Evolutionary conservation across 1,139 yeast species (phyloP).

Genomic region (Arxiozyma heterogenica): DNA sequence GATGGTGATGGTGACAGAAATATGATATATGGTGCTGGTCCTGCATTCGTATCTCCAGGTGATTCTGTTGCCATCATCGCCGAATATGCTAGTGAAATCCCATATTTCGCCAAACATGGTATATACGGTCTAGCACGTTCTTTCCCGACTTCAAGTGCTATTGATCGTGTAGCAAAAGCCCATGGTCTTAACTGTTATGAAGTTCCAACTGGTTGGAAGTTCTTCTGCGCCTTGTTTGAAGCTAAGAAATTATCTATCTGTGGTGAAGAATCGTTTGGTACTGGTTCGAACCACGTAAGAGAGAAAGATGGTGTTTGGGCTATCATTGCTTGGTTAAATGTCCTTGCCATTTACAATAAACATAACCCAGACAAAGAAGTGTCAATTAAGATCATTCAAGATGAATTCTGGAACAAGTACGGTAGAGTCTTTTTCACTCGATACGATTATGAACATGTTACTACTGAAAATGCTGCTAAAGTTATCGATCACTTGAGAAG

Average conservation of each 20-base stretch:
- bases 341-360: slow-evolving; percentile 68
- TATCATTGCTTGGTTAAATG: slow-evolving; percentile 91
- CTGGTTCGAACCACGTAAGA: slow-evolving; percentile 94
- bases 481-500: slow-evolving; percentile 51
- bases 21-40: slow-evolving; percentile 92
- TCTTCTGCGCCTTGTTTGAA: slow-evolving; percentile 91
- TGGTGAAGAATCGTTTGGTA: slow-evolving; percentile 97
- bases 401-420: slow-evolving; percentile 80
- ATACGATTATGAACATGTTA: slow-evolving; percentile 84
- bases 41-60: slow-evolving; percentile 95
- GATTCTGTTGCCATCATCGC: slow-evolving; percentile 97
- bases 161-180: slow-evolving; percentile 79
- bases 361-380: slow-evolving; percentile 49
- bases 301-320: slow-evolving; percentile 99
- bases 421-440: slow-evolving; percentile 98
- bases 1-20: slow-evolving; percentile 99
- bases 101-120: slow-evolving; percentile 81
- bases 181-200: slow-evolving; percentile 75
- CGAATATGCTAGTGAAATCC: slow-evolving; percentile 78
- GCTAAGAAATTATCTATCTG: slow-evolving; percentile 89
- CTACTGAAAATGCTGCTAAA: slow-evolving; percentile 63
- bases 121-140: slow-evolving; percentile 93
- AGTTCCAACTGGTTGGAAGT: slow-evolving; percentile 99
- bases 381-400: slow-evolving; percentile 72
- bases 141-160: slow-evolving; percentile 95